Evolutionary conservation across 805 yeast species (phyloP), one percentile per base, ranked within the genome.

Genomic region (Metschnikowia baotianmanensis): DNA sequence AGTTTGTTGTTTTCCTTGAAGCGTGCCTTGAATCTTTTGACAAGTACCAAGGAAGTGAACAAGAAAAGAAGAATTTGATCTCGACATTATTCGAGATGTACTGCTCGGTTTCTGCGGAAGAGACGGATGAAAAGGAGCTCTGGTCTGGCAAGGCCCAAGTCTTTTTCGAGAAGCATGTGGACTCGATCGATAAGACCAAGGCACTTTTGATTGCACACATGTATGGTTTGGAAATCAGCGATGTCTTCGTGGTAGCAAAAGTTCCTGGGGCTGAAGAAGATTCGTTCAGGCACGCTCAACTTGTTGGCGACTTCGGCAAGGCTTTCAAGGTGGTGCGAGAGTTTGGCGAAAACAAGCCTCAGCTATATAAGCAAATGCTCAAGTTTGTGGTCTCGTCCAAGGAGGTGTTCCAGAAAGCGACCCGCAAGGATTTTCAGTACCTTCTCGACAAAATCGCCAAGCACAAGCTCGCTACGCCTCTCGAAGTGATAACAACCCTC

Each of bases 1-100:
- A 90, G 56, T 91, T 93, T 71, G 93, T 90, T 19, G 85, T 86
- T 6, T 93, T 93, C 48, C 62, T 93, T 42, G 99, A 93, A 58
- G 97, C 98, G 0, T 88, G 96, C 52, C 63, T 89, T 12, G 86
- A 83, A 51, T 74, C 85, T 10, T 86, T 86, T 56, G 89, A 83
- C 40, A 74, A 74, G 42, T 86, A 82, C 55, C 93, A 85, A 38
- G 91, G 93, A 0, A 71, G 76, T 37, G 61, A 61, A 4, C 77
- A 76, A 46, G 96, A 91, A 53, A 78, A 81, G 50, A 76, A 75
- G 37, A 95, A 83, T 34, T 71, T 91, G 31, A 67, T 86, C 40
- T 78, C 86, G 2, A 87, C 97, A 0, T 67, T 91, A 27, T 85
- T 81, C 54, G 97, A 91, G 54, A 71, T 87, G 69, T 93, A 91